Base-by-base conservation (phyloP, 179 eudicot species). In the Pouteria campechiana region DNA sequence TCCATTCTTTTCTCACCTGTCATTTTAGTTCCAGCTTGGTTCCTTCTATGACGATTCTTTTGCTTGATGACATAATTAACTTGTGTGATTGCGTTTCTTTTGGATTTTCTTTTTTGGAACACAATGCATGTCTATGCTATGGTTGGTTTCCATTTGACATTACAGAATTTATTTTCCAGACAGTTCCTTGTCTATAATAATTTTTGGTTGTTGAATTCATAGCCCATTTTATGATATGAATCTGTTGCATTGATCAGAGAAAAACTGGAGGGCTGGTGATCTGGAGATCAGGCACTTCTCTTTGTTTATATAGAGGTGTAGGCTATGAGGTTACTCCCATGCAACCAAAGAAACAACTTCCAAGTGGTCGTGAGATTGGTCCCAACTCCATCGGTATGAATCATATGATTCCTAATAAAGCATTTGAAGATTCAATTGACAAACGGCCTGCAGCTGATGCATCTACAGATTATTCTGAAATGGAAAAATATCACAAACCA, bases 201-300 rank as follows among this genome's bases (percentile, higher is more conserved):
- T n/a, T n/a, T n/a, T n/a, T n/a, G n/a, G n/a, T n/a, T n/a, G n/a
- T n/a, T n/a, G n/a, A n/a, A n/a, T n/a, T n/a, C n/a, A n/a, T n/a
- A n/a, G n/a, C n/a, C n/a, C n/a, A n/a, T n/a, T n/a, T n/a, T n/a
- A n/a, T n/a, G n/a, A n/a, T n/a, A n/a, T n/a, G n/a, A n/a, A n/a
- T n/a, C 14, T 2, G 48, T 45, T 34, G 27, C 25, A 10, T 41
- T 57, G 40, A 65, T 44, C 67, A 90, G 98, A 81, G 90, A 56
- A 90, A 75, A 78, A 90, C 98, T 10, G 90, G 87, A 15, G 95
- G 98, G 35, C 50, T 90, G 61, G 94, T 90, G 33, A 81, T 90
- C 52, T 90, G 95, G 95, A 86, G 98, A 68, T 90, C 98, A 42
- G 98, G 98, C 32, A 81, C 94, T 20, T 82, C 95, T 22, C 60